Percentiles rank a stretch among this genome's conserved stretches.
Evolutionary conservation across 2,329 filamentous ascomycete genomes (phyloP).

Genomic region (Ophiocordyceps robertsii): DNA sequence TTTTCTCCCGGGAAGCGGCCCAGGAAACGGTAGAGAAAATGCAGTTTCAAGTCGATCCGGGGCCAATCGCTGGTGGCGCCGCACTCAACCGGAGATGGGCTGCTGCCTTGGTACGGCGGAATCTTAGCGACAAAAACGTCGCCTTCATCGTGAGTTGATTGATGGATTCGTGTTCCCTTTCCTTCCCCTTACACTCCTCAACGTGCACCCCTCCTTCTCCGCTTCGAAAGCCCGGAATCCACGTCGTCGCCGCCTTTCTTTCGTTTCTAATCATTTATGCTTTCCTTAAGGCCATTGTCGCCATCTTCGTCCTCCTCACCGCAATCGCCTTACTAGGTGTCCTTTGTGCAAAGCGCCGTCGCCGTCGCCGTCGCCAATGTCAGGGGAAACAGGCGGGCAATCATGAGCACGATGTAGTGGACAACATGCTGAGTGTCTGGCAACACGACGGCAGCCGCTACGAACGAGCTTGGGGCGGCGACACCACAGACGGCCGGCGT

Average conservation of each 20-base stretch:
- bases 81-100: no score
- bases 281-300: not conserved
- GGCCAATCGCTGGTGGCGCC: no score
- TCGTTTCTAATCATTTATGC: no score
- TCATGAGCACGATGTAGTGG: not conserved
- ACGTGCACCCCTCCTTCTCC: no score
- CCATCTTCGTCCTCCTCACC: not conserved
- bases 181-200: no score
- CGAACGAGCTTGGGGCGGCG: constrained; percentile 16
- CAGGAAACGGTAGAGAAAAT: no score
- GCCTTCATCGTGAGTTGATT: no score
- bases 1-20: no score
- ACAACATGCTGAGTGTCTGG: not conserved
- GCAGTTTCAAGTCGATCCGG: no score
- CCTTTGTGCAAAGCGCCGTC: constrained; percentile 3
- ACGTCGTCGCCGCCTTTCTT: not conserved
- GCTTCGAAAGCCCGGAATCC: not conserved
- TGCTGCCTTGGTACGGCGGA: no score
- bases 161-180: no score
- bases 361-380: constrained; percentile 1
- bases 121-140: no score
- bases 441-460: constrained; percentile 8
- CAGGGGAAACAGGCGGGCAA: not conserved
- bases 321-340: not conserved
- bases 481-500: constrained; percentile 8